phyloP scores from a whole-genome alignment of 2,329 filamentous ascomycete genomes.

The Colletotrichum endophyticum region DNA sequence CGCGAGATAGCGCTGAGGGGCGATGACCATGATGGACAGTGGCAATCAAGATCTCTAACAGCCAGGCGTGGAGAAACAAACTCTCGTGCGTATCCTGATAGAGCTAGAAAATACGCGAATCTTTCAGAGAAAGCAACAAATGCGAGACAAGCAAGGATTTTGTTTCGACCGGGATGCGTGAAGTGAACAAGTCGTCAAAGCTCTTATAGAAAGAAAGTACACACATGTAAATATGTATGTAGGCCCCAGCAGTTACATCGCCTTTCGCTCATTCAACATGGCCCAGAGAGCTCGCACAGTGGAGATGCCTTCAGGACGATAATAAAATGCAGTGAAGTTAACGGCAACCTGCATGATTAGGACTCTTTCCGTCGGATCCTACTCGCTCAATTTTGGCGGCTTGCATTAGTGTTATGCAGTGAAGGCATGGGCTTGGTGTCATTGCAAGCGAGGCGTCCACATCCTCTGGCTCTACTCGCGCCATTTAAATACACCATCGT shows the following conservation, averaged over 20 bases:
- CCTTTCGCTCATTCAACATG: neutral
- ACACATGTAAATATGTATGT: too few relatives aligned
- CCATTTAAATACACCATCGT: fast-evolving
- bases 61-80: too few relatives aligned
- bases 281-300: neutral
- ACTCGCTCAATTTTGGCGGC: neutral
- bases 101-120: too few relatives aligned
- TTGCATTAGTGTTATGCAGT: neutral
- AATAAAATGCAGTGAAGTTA: neutral
- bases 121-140: too few relatives aligned
- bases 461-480: fast-evolving
- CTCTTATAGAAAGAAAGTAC: too few relatives aligned
- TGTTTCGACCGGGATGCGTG: too few relatives aligned
- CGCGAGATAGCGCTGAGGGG: neutral
- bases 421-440: fast-evolving
- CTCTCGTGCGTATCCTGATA: too few relatives aligned
- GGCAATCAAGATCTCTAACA: neutral
- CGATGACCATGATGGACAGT: neutral
- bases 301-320: neutral
- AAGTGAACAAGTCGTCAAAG: too few relatives aligned
- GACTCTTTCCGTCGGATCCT: neutral
- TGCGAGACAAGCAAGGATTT: too few relatives aligned
- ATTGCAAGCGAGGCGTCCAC: fast-evolving
- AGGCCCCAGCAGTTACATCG: neutral
- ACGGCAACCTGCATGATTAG: neutral